Evolutionary conservation across 768 basidiomycete genomes (phyloP).

Genomic region (Omphalotus guepiniiformis): DNA sequence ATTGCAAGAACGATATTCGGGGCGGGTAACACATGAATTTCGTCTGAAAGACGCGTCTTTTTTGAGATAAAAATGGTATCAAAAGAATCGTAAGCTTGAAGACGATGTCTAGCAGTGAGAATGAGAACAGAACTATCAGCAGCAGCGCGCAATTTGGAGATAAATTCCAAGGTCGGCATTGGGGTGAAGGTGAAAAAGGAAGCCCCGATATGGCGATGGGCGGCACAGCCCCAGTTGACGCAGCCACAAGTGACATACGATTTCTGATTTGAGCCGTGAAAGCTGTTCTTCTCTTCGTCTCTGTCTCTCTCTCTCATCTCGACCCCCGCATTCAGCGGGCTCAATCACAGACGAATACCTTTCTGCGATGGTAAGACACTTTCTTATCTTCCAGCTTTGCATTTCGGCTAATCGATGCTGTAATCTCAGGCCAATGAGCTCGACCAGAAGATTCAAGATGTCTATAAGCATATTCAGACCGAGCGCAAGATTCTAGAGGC

Average conservation of each 20-base stretch:
- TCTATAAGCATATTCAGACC: slow-evolving; percentile 85
- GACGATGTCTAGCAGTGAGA: slow-evolving; percentile 43
- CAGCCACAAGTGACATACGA: slow-evolving; percentile 9
- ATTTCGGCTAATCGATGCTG: slow-evolving; percentile 10
- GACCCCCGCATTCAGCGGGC: slow-evolving; percentile 26
- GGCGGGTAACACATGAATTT: slow-evolving; percentile 46
- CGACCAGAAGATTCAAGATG: slow-evolving; percentile 92
- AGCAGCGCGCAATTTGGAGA: slow-evolving; percentile 37
- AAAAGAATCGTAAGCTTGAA: slow-evolving; percentile 16
- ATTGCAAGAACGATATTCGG: slow-evolving; percentile 50
- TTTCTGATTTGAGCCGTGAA: background rate
- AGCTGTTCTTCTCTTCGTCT: slow-evolving; percentile 10
- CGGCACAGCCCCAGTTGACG: background rate
- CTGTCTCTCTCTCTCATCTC: slow-evolving; percentile 6
- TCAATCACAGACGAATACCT: slow-evolving; percentile 19
- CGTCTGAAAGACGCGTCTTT: slow-evolving; percentile 35
- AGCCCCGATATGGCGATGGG: background rate
- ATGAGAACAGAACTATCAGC: slow-evolving; percentile 40
- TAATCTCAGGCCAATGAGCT: slow-evolving; percentile 54
- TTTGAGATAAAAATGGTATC: slow-evolving; percentile 27
- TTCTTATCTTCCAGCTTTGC: background rate
- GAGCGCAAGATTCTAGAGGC: slow-evolving; percentile 92
- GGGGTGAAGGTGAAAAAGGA: background rate
- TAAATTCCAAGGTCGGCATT: slow-evolving; percentile 7
- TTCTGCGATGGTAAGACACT: slow-evolving; percentile 11